Percentiles rank a stretch among this genome's conserved stretches.
These are phyloP conservation scores for Ceriops tagal DNA, from an alignment of 345 rosid species.

Conservation along the genomic window DNA sequence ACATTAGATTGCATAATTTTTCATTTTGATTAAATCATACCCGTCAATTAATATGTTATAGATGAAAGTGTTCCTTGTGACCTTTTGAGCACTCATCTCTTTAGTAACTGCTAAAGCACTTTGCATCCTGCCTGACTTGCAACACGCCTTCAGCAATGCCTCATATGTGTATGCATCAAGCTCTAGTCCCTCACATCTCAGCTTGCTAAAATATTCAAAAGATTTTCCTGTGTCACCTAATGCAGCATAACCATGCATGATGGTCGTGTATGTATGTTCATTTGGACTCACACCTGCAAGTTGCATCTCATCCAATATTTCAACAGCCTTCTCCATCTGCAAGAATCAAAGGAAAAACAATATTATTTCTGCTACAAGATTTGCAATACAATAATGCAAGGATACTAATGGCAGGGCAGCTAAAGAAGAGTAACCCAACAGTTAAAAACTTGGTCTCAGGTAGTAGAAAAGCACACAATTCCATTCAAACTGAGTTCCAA, in stretches of 20 bases:
- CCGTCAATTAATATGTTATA: conserved; percentile 94
- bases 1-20: background rate
- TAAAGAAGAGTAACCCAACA: too few relatives aligned
- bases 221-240: conserved; percentile 92
- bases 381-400: background rate
- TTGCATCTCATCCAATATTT: conserved; percentile 83
- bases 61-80: conserved; percentile 72
- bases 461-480: too few relatives aligned
- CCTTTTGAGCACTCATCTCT: conserved; percentile 78
- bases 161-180: conserved; percentile 82
- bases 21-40: conserved; percentile 34
- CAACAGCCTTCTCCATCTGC: conserved; percentile 89
- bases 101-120: conserved; percentile 94
- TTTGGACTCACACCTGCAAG: conserved; percentile 74
- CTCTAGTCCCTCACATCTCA: conserved; percentile 78
- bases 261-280: conserved; percentile 84
- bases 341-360: conserved; percentile 1
- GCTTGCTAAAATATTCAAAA: conserved; percentile 72
- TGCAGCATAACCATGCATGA: conserved; percentile 98
- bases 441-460: too few relatives aligned
- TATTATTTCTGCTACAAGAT: background rate
- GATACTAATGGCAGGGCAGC: too few relatives aligned
- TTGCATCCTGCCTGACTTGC: conserved; percentile 98
- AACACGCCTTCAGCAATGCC: conserved; percentile 93
- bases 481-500: background rate